Conservation (phyloP, 345 rosid genomes). For the Eucalyptus erythrocorys region DNA sequence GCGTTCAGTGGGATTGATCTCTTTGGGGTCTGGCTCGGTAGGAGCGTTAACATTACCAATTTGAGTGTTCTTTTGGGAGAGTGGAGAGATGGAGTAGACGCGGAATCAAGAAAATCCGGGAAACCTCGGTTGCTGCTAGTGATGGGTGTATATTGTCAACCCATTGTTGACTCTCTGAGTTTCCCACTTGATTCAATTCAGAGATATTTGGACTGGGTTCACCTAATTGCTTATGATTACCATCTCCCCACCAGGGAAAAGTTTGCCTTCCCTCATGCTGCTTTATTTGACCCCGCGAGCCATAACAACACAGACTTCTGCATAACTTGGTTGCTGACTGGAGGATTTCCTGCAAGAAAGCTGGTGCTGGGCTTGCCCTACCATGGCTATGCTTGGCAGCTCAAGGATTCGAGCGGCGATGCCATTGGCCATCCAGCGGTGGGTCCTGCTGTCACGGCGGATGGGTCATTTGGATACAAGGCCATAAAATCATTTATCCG, state of each 20-base stretch:
- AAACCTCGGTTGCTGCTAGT: not conserved
- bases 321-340: not conserved
- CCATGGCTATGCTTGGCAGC: conserved; percentile 19
- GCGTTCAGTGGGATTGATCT: conserved; percentile 14
- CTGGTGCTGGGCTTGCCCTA: conserved; percentile 20
- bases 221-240: not conserved
- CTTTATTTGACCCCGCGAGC: conserved; percentile 2
- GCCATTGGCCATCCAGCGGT: conserved; percentile 3
- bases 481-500: not conserved
- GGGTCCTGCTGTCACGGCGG: not conserved
- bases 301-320: not conserved
- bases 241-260: not conserved
- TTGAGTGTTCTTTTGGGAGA: conserved; percentile 7
- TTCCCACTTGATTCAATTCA: conserved; percentile 5
- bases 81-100: conserved; percentile 3
- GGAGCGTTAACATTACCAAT: not conserved
- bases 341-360: not conserved
- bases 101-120: conserved; percentile 1
- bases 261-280: conserved; percentile 1
- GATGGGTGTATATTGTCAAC: not conserved
- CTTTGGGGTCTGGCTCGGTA: conserved; percentile 1
- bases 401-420: not conserved
- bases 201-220: conserved; percentile 8
- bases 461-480: conserved; percentile 11
- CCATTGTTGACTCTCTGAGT: not conserved